phyloP scores from a whole-genome alignment of 2,329 filamentous ascomycete species.

The Coniochaeta sp. region DNA sequence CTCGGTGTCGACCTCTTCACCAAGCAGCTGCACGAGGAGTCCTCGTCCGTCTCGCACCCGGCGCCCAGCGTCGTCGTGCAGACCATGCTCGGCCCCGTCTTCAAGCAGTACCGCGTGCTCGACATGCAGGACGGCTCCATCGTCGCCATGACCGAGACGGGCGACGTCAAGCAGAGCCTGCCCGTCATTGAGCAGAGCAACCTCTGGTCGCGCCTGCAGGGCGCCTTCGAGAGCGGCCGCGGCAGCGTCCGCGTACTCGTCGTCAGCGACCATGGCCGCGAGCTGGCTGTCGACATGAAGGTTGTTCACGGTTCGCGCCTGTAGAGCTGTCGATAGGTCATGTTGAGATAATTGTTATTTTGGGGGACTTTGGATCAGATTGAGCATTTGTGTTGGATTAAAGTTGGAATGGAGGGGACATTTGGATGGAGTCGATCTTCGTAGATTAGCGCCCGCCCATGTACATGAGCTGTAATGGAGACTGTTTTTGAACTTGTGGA shows the following conservation, averaged over 20 bases:
- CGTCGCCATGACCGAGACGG: conserved; percentile 97
- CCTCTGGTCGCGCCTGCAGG: conserved; percentile 72
- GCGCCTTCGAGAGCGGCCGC: conserved; percentile 84
- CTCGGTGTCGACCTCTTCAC: conserved; percentile 99
- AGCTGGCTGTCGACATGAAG: conserved; percentile 99
- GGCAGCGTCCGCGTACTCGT: conserved; percentile 93
- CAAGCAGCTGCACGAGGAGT: conserved; percentile 99
- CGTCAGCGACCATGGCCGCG: conserved; percentile 85
- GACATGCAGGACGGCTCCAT: conserved; percentile 82
- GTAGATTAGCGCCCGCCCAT: conserved; percentile 3
- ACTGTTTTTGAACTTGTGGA: not conserved
- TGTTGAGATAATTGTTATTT: too few species aligned
- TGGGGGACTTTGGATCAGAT: conserved; percentile 15
- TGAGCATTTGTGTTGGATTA: conserved; percentile 7
- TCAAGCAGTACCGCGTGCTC: conserved; percentile 99
- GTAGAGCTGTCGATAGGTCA: too few species aligned
- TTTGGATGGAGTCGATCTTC: conserved; percentile 1
- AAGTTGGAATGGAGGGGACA: not conserved
- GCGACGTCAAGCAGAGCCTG: conserved; percentile 95
- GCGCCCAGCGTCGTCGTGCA: conserved; percentile 94
- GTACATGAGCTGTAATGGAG: conserved; percentile 4
- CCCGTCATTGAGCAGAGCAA: conserved; percentile 92
- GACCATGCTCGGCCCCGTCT: conserved; percentile 98
- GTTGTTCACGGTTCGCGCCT: conserved; percentile 76
- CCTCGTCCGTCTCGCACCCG: conserved; percentile 94